Evolutionary conservation across 2,329 filamentous ascomycete species (phyloP), one percentile per base, ranked within the genome.

Genomic region (Paraphoma sp.): DNA sequence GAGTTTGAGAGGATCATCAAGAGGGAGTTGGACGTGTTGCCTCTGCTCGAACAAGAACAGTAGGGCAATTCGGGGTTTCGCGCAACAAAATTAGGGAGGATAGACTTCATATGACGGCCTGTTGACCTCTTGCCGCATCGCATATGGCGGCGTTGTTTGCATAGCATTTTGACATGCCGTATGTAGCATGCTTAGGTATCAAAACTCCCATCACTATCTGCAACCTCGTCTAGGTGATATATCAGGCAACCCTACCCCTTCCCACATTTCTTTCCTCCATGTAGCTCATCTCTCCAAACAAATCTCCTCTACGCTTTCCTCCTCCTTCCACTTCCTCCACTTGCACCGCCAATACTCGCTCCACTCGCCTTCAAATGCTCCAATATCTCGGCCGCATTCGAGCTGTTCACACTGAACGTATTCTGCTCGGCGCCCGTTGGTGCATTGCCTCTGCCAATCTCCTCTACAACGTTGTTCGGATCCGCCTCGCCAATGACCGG

Each of bases 1-100:
- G 91, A 94, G 72, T 95, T 94, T 76, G 88, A 90, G 74, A 81
- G 85, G 49, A 81, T 93, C 57, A 84, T 94, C 11, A 84, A 83
- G 74, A 87, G 84, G 18, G 91, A 94, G 77, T 76, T 94, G 55
- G 88, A 92, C 54, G 82, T 89, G 62, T 75, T 94, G 64, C 82
- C 82, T 23, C 79, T 93, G 79, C 82, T 92, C 72, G 90, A 92
- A 69, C 83, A 87, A 54, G 80, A 82, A 58, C 77, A 53, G n/a
- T 62, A 51, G 11, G 23, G 7, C 33, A 16, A 42, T 41, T 30
- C 6, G 12, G 51, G 9, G 23, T 12, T 40, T 45, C 16, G 16
- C 23, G 16, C 29, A 45, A 14, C 14, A 42, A 42, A 42, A 42
- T 14, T 42, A n/a, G 14, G 33, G 33, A 38, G 6, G 10, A 11